phyloP scores from a whole-genome alignment of 2,329 filamentous ascomycete species.

The Ophiostoma australiae region DNA sequence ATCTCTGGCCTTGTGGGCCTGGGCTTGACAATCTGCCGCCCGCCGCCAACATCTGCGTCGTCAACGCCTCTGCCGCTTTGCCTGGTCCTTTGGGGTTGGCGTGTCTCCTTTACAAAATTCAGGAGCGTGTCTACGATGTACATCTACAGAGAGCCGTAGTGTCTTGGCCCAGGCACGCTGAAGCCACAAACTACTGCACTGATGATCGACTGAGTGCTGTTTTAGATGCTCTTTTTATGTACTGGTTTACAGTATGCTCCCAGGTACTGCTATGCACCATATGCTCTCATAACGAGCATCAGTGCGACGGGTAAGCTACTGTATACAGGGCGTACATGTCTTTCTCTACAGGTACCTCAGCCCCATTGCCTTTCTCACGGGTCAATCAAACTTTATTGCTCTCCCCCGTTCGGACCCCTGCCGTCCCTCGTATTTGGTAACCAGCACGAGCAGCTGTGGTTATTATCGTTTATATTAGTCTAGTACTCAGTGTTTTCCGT shows the following conservation, averaged over 20 bases:
- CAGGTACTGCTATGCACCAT: not conserved
- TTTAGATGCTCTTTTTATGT: not conserved
- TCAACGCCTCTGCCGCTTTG: constrained; percentile 8
- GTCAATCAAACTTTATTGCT: constrained; percentile 10
- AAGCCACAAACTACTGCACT: not conserved
- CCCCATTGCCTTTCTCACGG: not conserved
- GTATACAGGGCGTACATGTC: not conserved
- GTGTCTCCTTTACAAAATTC: not conserved
- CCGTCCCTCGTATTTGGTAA: constrained; percentile 8
- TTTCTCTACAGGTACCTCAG: not conserved
- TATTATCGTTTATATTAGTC: not conserved
- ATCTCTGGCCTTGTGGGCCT: not conserved
- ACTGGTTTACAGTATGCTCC: too few relatives aligned
- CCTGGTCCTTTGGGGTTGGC: constrained; percentile 1
- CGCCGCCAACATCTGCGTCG: constrained; percentile 5
- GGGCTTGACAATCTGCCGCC: constrained; percentile 12
- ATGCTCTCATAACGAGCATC: too few relatives aligned
- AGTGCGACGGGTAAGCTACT: not conserved
- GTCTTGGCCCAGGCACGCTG: not conserved
- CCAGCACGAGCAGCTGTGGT: not conserved
- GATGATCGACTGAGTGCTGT: not conserved
- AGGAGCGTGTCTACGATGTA: not conserved
- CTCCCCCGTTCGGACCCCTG: not conserved
- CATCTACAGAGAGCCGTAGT: not conserved
- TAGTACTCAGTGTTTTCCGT: too few relatives aligned